A percentile compares a stretch with the other conserved stretches of the same genome.
Evolutionary conservation across 495 filamentous ascomycete genomes (phyloP).

Genomic region (Penicillium paxilli): DNA sequence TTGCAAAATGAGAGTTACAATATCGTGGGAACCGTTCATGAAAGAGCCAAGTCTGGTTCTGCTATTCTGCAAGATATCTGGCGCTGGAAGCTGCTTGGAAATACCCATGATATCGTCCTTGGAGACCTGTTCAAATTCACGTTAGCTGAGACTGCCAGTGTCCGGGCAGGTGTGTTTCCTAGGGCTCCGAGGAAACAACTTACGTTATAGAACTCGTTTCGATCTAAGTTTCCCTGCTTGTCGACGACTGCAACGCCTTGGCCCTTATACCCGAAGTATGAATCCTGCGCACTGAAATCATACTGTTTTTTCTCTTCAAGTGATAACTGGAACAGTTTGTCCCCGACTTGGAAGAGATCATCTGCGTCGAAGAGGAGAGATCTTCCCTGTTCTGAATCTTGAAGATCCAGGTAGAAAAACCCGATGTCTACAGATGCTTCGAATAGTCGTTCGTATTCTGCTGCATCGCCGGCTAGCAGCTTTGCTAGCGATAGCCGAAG

Average conservation of each 20-base stretch:
- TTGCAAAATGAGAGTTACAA: conserved; percentile 48
- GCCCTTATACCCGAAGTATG: conserved; percentile 58
- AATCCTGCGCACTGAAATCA: conserved; percentile 40
- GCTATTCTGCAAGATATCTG: conserved; percentile 38
- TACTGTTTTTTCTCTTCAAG: conserved; percentile 56
- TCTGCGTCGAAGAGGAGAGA: conserved; percentile 45
- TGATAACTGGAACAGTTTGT: conserved; percentile 48
- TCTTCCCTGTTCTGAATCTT: conserved; percentile 34
- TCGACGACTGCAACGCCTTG: conserved; percentile 52
- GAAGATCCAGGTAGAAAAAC: conserved; percentile 64
- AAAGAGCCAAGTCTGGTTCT: conserved; percentile 45
- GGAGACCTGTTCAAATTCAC: conserved; percentile 27
- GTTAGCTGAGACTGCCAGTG: background rate
- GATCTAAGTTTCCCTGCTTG: conserved; percentile 51
- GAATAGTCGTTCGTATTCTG: conserved; percentile 47
- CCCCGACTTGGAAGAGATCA: conserved; percentile 44
- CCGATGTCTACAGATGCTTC: conserved; percentile 54
- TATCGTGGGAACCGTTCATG: conserved; percentile 46
- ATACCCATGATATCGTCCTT: conserved; percentile 57
- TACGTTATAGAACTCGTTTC: conserved; percentile 67
- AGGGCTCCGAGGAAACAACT: background rate
- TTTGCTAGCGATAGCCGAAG: conserved; percentile 53
- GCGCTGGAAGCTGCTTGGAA: conserved; percentile 43
- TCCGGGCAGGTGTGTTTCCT: too few species aligned
- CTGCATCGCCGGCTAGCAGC: conserved; percentile 38